These are phyloP conservation scores for Saccharomycopsis phalli DNA, from an alignment of 1,139 yeast species.

Conservation along the genomic window DNA sequence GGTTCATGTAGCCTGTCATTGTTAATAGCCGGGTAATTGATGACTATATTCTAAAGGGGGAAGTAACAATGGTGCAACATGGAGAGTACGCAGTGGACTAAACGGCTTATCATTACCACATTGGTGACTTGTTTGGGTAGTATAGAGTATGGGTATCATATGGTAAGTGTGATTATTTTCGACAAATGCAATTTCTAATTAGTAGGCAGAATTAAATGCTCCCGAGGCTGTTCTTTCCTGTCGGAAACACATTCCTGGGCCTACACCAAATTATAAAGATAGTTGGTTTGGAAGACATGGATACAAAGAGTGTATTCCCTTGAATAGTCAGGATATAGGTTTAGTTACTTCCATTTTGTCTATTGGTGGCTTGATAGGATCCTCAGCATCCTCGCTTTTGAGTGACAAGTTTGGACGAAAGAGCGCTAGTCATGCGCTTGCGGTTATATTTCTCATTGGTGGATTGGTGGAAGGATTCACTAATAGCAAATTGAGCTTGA, in stretches of 20 bases:
- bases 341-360: slow-evolving; percentile 77
- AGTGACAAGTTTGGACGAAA: slow-evolving; percentile 66
- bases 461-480: slow-evolving; percentile 53
- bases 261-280: slow-evolving; percentile 24
- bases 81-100: slow-evolving; percentile 15
- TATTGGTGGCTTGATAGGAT: slow-evolving; percentile 79
- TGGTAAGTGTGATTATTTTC: slow-evolving; percentile 29
- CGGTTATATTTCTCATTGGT: slow-evolving; percentile 54
- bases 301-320: slow-evolving; percentile 43
- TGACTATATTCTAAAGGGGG: too few species aligned
- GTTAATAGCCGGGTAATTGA: too few species aligned
- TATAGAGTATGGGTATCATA: slow-evolving; percentile 83
- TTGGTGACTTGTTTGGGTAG: slow-evolving; percentile 58
- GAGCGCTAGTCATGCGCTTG: slow-evolving; percentile 46
- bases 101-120: slow-evolving; percentile 26
- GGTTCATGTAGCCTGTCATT: too few species aligned
- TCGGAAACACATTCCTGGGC: slow-evolving; percentile 27
- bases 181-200: not conserved
- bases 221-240: slow-evolving; percentile 62
- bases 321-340: slow-evolving; percentile 62
- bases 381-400: slow-evolving; percentile 61
- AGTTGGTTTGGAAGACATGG: slow-evolving; percentile 27
- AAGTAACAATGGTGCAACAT: not conserved
- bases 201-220: slow-evolving; percentile 69
- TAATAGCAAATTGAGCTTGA: slow-evolving; percentile 35